Percentiles rank a stretch among this genome's conserved stretches.
Evolutionary conservation across 345 rosid genomes (phyloP).

Genomic region (Triadica sebifera): DNA sequence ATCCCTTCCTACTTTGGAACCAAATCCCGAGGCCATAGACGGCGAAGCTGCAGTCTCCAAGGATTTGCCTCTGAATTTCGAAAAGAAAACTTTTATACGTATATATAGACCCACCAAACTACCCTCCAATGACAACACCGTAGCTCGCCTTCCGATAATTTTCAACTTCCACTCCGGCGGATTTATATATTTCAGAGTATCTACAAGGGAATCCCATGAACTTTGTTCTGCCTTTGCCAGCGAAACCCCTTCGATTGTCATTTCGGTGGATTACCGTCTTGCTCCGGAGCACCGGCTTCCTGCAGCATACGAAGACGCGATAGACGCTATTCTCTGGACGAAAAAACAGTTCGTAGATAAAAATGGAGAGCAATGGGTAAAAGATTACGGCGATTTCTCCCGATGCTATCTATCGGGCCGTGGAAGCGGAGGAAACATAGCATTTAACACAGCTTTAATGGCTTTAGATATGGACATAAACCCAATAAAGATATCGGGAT

Average conservation of each 20-base stretch:
- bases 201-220: slow-evolving; percentile 5
- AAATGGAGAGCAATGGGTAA: slow-evolving; percentile 32
- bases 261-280: slow-evolving; percentile 38
- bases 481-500: slow-evolving; percentile 27
- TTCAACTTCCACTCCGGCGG: slow-evolving; percentile 41
- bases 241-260: slow-evolving; percentile 27
- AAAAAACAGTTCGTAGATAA: slow-evolving; percentile 2
- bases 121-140: slow-evolving; percentile 9
- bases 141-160: slow-evolving; percentile 35
- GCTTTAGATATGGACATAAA: slow-evolving; percentile 6
- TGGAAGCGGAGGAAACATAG: slow-evolving; percentile 37
- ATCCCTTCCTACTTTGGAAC: neutral
- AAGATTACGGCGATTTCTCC: slow-evolving; percentile 31
- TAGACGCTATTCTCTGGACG: slow-evolving; percentile 37
- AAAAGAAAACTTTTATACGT: slow-evolving; percentile 15
- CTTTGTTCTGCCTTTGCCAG: slow-evolving; percentile 22
- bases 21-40: slow-evolving; percentile 15
- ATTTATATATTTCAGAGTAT: slow-evolving; percentile 16
- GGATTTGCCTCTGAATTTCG: slow-evolving; percentile 6
- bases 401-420: slow-evolving; percentile 37
- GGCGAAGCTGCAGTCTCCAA: slow-evolving; percentile 14
- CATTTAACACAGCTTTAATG: slow-evolving; percentile 23
- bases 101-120: slow-evolving; percentile 5
- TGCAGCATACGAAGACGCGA: slow-evolving; percentile 43
- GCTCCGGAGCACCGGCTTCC: slow-evolving; percentile 42